Conservation (phyloP, 371 early-diverging fungal genomes). For the Mycotypha africana region DNA sequence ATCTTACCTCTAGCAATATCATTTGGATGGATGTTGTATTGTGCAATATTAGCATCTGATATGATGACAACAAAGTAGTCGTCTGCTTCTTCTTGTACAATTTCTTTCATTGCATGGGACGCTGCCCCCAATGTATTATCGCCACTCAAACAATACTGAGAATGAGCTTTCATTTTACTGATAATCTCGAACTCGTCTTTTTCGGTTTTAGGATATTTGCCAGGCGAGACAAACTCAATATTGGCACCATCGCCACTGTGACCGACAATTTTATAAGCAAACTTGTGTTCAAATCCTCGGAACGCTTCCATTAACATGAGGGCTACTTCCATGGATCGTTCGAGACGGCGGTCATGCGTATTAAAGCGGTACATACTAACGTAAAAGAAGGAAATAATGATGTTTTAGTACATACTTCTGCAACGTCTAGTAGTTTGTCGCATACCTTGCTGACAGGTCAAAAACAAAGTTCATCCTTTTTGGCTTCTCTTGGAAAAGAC, state of each 20-base stretch:
- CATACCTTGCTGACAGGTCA: conserved; percentile 67
- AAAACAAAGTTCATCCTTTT: conserved; percentile 78
- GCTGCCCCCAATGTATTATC: conserved; percentile 77
- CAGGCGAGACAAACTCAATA: conserved; percentile 66
- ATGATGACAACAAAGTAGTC: conserved; percentile 77
- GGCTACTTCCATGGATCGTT: conserved; percentile 68
- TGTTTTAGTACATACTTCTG: no score
- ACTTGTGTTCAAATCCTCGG: conserved; percentile 79
- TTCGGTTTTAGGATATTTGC: conserved; percentile 70
- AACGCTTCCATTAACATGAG: conserved; percentile 84
- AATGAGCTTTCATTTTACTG: conserved; percentile 59
- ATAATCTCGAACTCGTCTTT: conserved; percentile 70
- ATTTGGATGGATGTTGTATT: conserved; percentile 75
- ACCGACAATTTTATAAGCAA: conserved; percentile 70
- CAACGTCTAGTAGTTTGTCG: no score
- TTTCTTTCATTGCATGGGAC: conserved; percentile 63
- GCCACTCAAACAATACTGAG: conserved; percentile 68
- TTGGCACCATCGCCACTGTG: conserved; percentile 79
- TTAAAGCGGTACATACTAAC: conserved; percentile 76
- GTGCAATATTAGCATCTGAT: conserved; percentile 82
- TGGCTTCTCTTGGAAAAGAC: conserved; percentile 67
- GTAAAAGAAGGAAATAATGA: neutral
- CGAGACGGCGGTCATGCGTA: conserved; percentile 64
- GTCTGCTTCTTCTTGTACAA: conserved; percentile 71
- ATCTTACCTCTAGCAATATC: conserved; percentile 64